phyloP scores from a whole-genome alignment of 345 rosid species.

The Aquilaria yunnanensis region DNA sequence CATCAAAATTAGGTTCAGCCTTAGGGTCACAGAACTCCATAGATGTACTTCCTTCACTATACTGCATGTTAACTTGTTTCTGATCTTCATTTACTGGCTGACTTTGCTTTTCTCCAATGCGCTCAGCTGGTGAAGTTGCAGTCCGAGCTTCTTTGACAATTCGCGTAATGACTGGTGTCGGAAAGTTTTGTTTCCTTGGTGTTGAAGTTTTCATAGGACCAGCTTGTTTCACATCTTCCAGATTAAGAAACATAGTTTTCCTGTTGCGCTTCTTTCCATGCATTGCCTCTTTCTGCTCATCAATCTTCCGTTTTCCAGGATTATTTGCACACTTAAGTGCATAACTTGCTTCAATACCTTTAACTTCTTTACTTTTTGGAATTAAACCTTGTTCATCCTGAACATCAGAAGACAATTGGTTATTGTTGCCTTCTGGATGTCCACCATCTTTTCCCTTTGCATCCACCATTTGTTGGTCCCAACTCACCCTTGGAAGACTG shows the following conservation, averaged over 20 bases:
- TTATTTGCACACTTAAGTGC: slow-evolving; percentile 64
- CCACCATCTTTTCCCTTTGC: slow-evolving; percentile 28
- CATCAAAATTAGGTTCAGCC: slow-evolving; percentile 64
- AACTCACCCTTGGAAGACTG: slow-evolving; percentile 21
- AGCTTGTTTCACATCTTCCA: slow-evolving; percentile 96
- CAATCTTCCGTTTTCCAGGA: slow-evolving; percentile 76
- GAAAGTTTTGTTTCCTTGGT: slow-evolving; percentile 66
- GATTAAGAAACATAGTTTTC: slow-evolving; percentile 82
- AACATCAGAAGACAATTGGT: slow-evolving; percentile 29
- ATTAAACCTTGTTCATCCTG: slow-evolving; percentile 37
- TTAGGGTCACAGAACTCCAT: slow-evolving; percentile 48
- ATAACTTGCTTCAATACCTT: slow-evolving; percentile 79
- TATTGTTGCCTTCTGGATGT: slow-evolving; percentile 40
- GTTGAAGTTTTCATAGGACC: slow-evolving; percentile 63
- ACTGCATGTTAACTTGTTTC: slow-evolving; percentile 47
- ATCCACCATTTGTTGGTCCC: slow-evolving; percentile 36
- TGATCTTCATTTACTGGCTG: slow-evolving; percentile 44
- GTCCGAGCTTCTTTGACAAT: slow-evolving; percentile 69
- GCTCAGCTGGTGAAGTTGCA: slow-evolving; percentile 41
- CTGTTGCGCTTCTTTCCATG: slow-evolving; percentile 93
- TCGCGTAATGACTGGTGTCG: slow-evolving; percentile 54
- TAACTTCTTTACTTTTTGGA: slow-evolving; percentile 68
- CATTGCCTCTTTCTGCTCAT: slow-evolving; percentile 94
- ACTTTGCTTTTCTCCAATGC: slow-evolving; percentile 43
- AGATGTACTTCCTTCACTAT: slow-evolving; percentile 43